A percentile compares a stretch with the other conserved stretches of the same genome.
Evolutionary conservation across 345 rosid species (phyloP).

Genomic region (Eucalyptus urophylla): DNA sequence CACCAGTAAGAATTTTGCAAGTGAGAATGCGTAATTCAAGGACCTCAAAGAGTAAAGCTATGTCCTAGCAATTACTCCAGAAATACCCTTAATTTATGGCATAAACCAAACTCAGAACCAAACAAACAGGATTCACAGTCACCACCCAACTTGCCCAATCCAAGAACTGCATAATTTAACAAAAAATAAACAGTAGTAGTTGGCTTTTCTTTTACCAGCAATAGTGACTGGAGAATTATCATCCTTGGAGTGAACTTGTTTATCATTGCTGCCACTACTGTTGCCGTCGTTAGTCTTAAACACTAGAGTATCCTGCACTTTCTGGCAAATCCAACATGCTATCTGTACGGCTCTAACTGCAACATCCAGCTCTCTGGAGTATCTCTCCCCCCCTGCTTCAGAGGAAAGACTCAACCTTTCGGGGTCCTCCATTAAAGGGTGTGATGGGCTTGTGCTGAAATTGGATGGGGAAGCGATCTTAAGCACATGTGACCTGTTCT

Average conservation of each 20-base stretch:
- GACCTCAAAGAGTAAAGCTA: neutral
- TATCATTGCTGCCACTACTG: neutral
- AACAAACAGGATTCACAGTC: neutral
- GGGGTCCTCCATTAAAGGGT: neutral
- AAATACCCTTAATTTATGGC: neutral
- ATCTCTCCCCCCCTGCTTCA: neutral
- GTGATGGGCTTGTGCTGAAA: neutral
- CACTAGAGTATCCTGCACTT: slow-evolving; percentile 50
- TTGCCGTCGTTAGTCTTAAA: slow-evolving; percentile 3
- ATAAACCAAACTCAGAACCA: neutral
- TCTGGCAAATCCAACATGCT: slow-evolving; percentile 70
- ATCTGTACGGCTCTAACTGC: slow-evolving; percentile 76
- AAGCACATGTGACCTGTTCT: neutral
- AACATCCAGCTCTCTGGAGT: slow-evolving; percentile 48
- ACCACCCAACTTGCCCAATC: neutral
- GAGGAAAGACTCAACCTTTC: neutral
- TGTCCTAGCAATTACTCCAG: neutral
- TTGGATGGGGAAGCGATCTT: neutral
- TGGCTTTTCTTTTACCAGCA: slow-evolving; percentile 39
- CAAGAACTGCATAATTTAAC: neutral
- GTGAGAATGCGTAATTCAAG: neutral
- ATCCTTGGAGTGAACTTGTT: slow-evolving; percentile 43
- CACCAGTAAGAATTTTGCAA: neutral
- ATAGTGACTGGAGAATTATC: slow-evolving; percentile 90
- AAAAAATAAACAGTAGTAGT: neutral